These are phyloP conservation scores for Sambucus nigra DNA, from an alignment of 129 eudicot species.

Conservation along the genomic window DNA sequence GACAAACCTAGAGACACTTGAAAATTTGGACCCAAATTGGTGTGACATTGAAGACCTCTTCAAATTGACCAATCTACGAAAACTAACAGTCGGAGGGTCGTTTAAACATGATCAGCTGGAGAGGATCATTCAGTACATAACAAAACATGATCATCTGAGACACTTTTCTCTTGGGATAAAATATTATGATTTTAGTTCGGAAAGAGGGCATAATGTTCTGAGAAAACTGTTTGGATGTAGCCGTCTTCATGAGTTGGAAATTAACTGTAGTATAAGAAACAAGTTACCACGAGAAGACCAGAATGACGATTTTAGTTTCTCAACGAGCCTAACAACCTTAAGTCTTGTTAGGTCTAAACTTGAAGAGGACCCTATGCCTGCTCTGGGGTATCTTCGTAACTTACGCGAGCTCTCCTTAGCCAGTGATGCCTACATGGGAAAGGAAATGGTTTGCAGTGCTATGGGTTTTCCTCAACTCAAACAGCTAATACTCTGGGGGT, in stretches of 20 bases:
- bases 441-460: conserved; percentile 14
- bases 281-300: conserved; percentile 5
- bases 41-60: conserved; percentile 11
- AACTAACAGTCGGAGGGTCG: conserved; percentile 8
- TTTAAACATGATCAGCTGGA: conserved; percentile 7
- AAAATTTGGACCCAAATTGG: conserved; percentile 16
- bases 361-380: conserved; percentile 21
- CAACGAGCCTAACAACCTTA: conserved; percentile 14
- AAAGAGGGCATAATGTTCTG: conserved; percentile 1
- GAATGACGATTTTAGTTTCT: not conserved
- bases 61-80: conserved; percentile 17
- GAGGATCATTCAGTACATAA: not conserved
- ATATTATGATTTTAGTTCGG: conserved; percentile 2
- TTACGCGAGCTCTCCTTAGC: conserved; percentile 10
- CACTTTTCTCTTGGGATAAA: conserved; percentile 8
- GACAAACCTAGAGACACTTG: conserved; percentile 17
- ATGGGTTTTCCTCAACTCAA: conserved; percentile 19
- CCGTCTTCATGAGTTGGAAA: conserved; percentile 15
- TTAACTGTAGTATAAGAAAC: not conserved
- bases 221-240: not conserved
- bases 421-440: conserved; percentile 7
- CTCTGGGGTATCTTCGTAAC: conserved; percentile 18
- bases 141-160: not conserved
- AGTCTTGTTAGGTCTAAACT: conserved; percentile 5
- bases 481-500: conserved; percentile 6